Evolutionary conservation across 305 asterid genomes (phyloP), one percentile per base, ranked within the genome.

Genomic region (Fraxinus platypoda): DNA sequence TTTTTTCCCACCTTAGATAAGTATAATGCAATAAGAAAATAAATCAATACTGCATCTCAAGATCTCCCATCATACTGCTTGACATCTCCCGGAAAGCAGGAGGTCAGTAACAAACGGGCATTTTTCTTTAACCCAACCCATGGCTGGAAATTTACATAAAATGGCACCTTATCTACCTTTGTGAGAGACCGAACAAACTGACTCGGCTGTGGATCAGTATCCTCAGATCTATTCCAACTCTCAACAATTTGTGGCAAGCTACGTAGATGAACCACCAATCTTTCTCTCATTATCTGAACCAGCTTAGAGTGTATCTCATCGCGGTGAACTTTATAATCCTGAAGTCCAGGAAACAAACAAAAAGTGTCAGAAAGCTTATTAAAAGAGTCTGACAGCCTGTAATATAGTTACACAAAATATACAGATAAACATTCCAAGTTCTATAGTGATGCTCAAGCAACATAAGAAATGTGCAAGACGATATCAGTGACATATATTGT

Each of bases 251-350:
- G 95, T 3, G 98, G 96, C 90, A 96, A 89, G 81, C 95, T 91
- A 78, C 98, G 97, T 71, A 93, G 92, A 93, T 96, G 98, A 83
- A 93, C 88, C 81, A 86, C 82, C 89, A 96, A 77, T 80, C 99
- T 87, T 85, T 96, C 99, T 84, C 94, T 93, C 99, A 96, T 96
- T 85, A 96, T 96, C 91, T 96, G 99, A 77, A 96, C 99, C 85
- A 96, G 90, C 91, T 96, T 96, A 75, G 98, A 89, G 81, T 96
- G 98, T 87, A 96, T 96, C 91, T 96, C 99, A 82, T 96, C 99
- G 17, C 92, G 88, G 80, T 96, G 99, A 80, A 94, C 92, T 86
- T 91, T 94, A 79, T 91, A 96, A 86, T 96, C 99, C 99, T 96
- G 57, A 11, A 73, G 74, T 77, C 30, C 80, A 54, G 52, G 49